phyloP scores from a whole-genome alignment of 495 filamentous ascomycete species.

The Aspergillus hancockii region DNA sequence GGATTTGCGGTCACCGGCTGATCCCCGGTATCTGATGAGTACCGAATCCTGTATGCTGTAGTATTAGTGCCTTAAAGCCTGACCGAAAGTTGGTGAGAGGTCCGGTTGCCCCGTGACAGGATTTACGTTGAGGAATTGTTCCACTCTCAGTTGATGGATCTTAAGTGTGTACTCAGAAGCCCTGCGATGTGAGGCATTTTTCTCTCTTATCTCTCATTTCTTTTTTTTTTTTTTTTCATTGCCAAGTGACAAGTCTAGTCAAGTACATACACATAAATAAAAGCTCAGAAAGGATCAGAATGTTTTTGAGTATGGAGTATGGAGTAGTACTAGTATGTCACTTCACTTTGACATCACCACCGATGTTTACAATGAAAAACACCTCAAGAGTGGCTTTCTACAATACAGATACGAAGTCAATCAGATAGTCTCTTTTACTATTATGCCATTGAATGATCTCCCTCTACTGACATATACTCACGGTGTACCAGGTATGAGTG shows the following conservation, averaged over 20 bases:
- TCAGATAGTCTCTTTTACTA: too few species aligned
- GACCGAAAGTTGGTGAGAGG: background rate
- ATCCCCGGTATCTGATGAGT: slow-evolving; percentile 26
- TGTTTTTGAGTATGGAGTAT: background rate
- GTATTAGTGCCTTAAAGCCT: slow-evolving; percentile 18
- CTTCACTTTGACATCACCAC: slow-evolving; percentile 1
- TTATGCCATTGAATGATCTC: too few species aligned
- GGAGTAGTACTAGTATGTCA: background rate
- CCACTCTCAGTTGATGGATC: background rate
- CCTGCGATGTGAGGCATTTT: background rate
- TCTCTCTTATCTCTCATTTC: background rate
- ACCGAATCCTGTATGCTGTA: background rate
- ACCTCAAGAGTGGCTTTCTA: too few species aligned
- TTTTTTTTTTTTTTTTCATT: background rate
- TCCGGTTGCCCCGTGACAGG: slow-evolving; percentile 21
- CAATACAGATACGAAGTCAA: too few species aligned
- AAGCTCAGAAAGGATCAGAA: background rate
- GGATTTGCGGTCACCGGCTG: slow-evolving; percentile 13
- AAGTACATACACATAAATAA: background rate
- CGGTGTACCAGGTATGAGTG: too few species aligned
- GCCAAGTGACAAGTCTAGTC: background rate
- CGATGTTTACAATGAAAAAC: background rate
- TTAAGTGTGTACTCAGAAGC: too few species aligned
- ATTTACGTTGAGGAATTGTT: slow-evolving; percentile 2
- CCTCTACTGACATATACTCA: too few species aligned